Evolutionary conservation across 2,329 filamentous ascomycete genomes (phyloP).

Genomic region (Triangularia setosa): DNA sequence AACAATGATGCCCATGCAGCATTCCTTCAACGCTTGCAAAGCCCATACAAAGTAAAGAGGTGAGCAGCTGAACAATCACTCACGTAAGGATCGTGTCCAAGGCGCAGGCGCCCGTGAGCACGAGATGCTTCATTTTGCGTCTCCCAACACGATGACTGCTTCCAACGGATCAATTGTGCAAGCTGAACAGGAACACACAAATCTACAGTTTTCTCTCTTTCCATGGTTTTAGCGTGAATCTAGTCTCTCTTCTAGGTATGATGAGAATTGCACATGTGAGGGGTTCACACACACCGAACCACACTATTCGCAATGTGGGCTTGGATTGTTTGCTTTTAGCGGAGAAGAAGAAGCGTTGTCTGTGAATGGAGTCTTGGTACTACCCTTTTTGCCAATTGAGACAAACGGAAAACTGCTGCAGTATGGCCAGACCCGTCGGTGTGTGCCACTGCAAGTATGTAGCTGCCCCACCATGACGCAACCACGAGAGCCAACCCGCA

Average conservation of each 20-base stretch:
- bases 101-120: constrained; percentile 66
- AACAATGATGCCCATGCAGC: too few species aligned
- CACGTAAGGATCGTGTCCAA: constrained; percentile 67
- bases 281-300: neutral
- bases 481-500: neutral
- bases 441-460: neutral
- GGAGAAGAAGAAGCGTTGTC: too few species aligned
- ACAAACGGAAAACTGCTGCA: neutral
- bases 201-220: neutral
- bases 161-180: neutral
- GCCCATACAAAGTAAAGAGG: constrained; percentile 14
- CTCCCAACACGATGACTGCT: neutral
- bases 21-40: neutral
- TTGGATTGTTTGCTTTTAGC: neutral
- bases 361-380: neutral
- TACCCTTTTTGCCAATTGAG: neutral
- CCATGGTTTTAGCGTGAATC: neutral
- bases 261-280: neutral
- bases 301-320: neutral
- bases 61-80: constrained; percentile 27
- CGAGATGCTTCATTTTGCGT: constrained; percentile 50
- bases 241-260: neutral
- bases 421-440: neutral
- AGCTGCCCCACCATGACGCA: constrained; percentile 5
- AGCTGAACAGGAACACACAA: neutral